phyloP scores from a whole-genome alignment of 2,329 filamentous ascomycete genomes.

The Claviceps sp. region DNA sequence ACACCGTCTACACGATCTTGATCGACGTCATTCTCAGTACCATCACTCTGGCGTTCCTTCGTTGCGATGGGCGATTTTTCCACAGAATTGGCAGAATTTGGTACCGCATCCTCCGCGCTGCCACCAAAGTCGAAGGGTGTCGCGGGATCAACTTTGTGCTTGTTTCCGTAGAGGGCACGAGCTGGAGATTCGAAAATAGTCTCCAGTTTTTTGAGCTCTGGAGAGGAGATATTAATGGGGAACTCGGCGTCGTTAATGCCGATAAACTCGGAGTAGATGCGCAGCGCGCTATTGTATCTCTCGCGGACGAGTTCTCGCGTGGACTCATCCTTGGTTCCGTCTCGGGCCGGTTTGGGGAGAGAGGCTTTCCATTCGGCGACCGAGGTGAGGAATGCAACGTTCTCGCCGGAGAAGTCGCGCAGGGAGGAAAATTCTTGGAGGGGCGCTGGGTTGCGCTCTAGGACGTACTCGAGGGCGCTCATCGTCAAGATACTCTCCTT shows the following conservation, averaged over 20 bases:
- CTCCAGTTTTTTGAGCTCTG: conserved; percentile 37
- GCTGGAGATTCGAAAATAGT: conserved; percentile 41
- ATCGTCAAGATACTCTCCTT: conserved; percentile 40
- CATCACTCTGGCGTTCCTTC: not conserved
- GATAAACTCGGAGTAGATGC: conserved; percentile 49
- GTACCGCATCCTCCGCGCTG: not conserved
- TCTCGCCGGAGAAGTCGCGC: conserved; percentile 57
- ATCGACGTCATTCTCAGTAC: not conserved
- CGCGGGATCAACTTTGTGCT: conserved; percentile 20
- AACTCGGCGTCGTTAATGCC: conserved; percentile 47
- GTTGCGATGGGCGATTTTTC: not conserved
- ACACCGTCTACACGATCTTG: conserved; percentile 1
- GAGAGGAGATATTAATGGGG: conserved; percentile 48
- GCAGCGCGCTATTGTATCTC: conserved; percentile 43
- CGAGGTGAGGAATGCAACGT: conserved; percentile 52
- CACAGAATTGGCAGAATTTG: not conserved
- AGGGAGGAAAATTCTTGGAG: conserved; percentile 52
- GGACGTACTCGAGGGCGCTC: conserved; percentile 46
- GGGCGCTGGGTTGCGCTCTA: conserved; percentile 43
- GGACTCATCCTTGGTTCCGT: conserved; percentile 10
- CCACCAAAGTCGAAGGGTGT: conserved; percentile 22
- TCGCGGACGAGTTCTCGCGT: conserved; percentile 24
- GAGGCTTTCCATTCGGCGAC: conserved; percentile 41
- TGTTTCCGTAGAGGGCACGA: conserved; percentile 25
- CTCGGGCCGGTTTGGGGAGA: conserved; percentile 13